These are phyloP conservation scores for Mycena leptocephala DNA, from an alignment of 768 basidiomycete species.

Conservation along the genomic window DNA sequence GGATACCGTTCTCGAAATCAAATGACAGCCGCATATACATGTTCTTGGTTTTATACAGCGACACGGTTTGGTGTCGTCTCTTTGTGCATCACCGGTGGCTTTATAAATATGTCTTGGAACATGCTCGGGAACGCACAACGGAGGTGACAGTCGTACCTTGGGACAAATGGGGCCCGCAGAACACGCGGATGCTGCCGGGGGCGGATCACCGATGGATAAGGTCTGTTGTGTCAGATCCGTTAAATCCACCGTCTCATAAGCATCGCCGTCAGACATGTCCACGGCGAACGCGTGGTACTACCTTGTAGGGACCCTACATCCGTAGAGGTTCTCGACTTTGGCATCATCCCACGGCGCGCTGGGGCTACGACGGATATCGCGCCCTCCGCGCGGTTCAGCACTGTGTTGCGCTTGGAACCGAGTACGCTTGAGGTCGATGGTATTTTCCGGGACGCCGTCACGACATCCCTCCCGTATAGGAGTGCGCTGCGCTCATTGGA, in stretches of 20 bases:
- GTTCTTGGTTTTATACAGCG: not conserved
- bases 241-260: not conserved
- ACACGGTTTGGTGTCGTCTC: not conserved
- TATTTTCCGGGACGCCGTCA: not conserved
- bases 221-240: not conserved
- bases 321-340: conserved; percentile 12
- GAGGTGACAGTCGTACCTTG: not conserved
- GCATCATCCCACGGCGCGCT: not conserved
- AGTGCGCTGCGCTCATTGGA: not conserved
- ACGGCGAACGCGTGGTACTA: conserved; percentile 18
- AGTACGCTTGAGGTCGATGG: not conserved
- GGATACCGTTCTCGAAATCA: not conserved
- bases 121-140: not conserved
- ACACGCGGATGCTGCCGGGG: conserved; percentile 4
- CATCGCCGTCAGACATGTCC: conserved; percentile 1
- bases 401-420: not conserved
- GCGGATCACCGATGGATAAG: not conserved
- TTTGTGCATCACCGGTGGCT: not conserved
- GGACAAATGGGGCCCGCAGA: conserved; percentile 21
- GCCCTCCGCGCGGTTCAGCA: not conserved
- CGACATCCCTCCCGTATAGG: conserved; percentile 21
- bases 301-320: not conserved
- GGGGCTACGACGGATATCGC: no score
- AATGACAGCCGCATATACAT: conserved; percentile 11
- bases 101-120: not conserved